These are phyloP conservation scores for Tolypocladium ovalisporum DNA, from an alignment of 2,329 filamentous ascomycete species.

Conservation along the genomic window DNA sequence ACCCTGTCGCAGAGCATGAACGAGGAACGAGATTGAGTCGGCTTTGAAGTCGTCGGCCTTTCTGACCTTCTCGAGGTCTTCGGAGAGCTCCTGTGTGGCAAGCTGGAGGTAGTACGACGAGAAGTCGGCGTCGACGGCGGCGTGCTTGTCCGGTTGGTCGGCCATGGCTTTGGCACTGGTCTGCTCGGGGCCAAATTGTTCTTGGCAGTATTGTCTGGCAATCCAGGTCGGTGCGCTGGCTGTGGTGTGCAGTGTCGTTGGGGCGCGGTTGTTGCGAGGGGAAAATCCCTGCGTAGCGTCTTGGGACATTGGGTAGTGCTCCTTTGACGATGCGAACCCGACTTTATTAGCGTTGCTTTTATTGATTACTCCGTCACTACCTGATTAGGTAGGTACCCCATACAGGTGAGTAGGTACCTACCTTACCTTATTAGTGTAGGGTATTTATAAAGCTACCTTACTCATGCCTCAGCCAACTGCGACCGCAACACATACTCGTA, in stretches of 20 bases:
- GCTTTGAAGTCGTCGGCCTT: conserved; percentile 59
- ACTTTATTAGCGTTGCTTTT: not conserved
- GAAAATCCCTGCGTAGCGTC: not conserved
- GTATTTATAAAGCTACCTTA: no score
- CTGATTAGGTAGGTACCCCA: no score
- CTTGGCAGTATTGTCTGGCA: not conserved
- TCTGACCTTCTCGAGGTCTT: conserved; percentile 63
- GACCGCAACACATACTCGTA: no score
- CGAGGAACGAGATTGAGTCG: conserved; percentile 52
- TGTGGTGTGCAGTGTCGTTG: not conserved
- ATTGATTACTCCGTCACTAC: no score
- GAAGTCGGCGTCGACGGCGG: conserved; percentile 32
- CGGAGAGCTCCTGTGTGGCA: conserved; percentile 58
- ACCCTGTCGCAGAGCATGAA: conserved; percentile 59
- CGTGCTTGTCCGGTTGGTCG: not conserved
- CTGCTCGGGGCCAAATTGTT: not conserved
- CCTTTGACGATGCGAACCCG: not conserved
- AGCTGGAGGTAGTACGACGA: conserved; percentile 58
- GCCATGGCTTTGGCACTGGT: not conserved
- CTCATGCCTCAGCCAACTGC: no score
- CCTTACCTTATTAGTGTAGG: no score
- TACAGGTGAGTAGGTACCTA: no score
- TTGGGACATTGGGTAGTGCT: not conserved
- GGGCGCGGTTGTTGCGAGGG: not conserved
- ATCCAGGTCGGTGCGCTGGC: not conserved